Evolutionary conservation across 73 alveolate genomes (phyloP), one percentile per base, ranked within the genome.

Genomic region (Tetrahymena borealis): DNA sequence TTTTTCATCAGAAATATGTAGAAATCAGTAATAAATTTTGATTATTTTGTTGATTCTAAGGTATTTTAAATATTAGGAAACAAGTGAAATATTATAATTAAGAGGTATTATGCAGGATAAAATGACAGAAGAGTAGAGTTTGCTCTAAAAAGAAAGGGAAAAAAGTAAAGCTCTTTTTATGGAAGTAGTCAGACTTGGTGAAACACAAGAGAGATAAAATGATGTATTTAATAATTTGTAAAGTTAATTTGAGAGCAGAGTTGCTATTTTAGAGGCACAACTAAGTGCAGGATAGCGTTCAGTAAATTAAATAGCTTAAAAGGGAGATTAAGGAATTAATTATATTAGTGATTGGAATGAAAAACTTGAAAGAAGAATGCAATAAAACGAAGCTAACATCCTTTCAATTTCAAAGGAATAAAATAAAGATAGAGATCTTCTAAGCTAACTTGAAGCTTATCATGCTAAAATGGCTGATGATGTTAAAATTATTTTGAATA

Each of bases 161-260:
- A 92, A 92, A 35, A 92, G 90, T 3, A 92, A 78, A 78, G 92
- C 95, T 6, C 35, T 92, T 5, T 92, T 92, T 78, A 92, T 92
- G 95, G 95, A 92, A 79, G 91, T 92, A 33, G 95, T 92, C 15
- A 92, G 95, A 92, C 90, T 92, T 32, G 95, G 95, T 7, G 95
- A 92, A 36, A 78, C 40, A 20, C 28, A 38, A 31, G 95, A 92
- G 18, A 77, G 91, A 20, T 39, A 39, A 7, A 36, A 77, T 39
- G 95, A 92, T 8, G 41, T 78, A 12, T 85, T 92, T 32, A 37
- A 79, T 13, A 92, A 78, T 78, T 28, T 90, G 7, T 39, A 77
- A 32, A 32, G 90, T 16, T 39, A 92, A 36, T 78, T 39, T 38
- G 95, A 92, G 33, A 78, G 42, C 18, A 92, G 92, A 28, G 31